Conservation (phyloP, 768 basidiomycete genomes). For the Termitomyces sp. region DNA sequence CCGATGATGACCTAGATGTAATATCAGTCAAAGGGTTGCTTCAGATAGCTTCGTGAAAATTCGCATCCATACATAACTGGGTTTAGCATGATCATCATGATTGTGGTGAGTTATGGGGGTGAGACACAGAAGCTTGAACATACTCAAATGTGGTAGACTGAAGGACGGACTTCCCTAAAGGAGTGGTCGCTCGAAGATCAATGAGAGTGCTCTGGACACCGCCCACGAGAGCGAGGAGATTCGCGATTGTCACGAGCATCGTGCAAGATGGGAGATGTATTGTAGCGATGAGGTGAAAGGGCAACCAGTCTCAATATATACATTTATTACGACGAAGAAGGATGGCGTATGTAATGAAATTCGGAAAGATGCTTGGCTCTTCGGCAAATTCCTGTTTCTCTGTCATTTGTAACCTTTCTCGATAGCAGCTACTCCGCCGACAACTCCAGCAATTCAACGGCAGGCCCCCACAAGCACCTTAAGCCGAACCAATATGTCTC, state of each 20-base stretch:
- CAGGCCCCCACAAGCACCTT: too few relatives aligned
- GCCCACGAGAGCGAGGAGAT: conserved; percentile 8
- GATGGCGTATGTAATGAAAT: too few relatives aligned
- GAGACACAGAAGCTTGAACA: background rate
- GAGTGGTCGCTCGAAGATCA: conserved; percentile 13
- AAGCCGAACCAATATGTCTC: too few relatives aligned
- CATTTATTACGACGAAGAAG: too few relatives aligned
- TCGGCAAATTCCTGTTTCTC: too few relatives aligned
- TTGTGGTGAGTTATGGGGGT: background rate
- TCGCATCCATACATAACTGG: conserved; percentile 13
- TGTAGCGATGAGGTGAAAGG: background rate
- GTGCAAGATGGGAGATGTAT: background rate
- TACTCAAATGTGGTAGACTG: conserved; percentile 18
- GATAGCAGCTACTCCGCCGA: too few relatives aligned
- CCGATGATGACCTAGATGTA: conserved; percentile 22
- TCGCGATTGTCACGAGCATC: background rate
- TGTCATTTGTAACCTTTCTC: too few relatives aligned
- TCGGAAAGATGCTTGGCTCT: too few relatives aligned
- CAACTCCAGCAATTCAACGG: too few relatives aligned
- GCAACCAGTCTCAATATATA: background rate
- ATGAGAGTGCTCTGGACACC: conserved; percentile 15
- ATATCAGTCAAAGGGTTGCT: background rate
- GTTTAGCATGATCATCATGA: background rate
- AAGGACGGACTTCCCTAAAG: conserved; percentile 15
- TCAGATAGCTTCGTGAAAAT: background rate